A percentile compares a stretch with the other conserved stretches of the same genome.
These are phyloP conservation scores for Deakozyma indianensis DNA, from an alignment of 805 yeast species.

Conservation along the genomic window DNA sequence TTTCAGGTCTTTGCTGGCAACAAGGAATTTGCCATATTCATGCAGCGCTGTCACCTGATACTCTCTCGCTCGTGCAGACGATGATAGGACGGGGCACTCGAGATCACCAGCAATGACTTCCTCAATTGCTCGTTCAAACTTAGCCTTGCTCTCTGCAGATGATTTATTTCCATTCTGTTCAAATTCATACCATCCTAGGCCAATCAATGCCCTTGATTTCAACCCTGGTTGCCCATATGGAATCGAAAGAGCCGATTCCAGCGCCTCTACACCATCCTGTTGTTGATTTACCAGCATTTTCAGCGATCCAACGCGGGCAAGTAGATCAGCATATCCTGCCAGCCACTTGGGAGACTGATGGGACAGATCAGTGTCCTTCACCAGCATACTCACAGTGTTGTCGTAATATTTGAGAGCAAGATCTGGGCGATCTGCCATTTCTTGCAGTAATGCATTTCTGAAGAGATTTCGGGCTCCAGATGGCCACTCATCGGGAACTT, in stretches of 20 bases:
- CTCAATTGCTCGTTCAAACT: background rate
- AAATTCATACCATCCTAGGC: constrained; percentile 8
- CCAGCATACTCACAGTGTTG: constrained; percentile 13
- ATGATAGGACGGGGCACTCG: background rate
- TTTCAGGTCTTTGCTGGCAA: constrained; percentile 3
- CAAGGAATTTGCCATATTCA: constrained; percentile 6
- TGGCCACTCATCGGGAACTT: constrained; percentile 12
- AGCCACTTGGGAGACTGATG: constrained; percentile 18
- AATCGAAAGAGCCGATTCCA: constrained; percentile 14
- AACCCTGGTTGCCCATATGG: constrained; percentile 13
- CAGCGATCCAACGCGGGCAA: constrained; percentile 18
- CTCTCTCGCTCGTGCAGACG: background rate
- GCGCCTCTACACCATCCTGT: constrained; percentile 13
- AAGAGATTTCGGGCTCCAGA: constrained; percentile 6
- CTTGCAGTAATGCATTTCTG: constrained; percentile 9
- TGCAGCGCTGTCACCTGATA: background rate
- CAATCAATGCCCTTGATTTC: constrained; percentile 9
- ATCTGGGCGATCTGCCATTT: constrained; percentile 6
- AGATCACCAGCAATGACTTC: background rate
- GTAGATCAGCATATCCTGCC: constrained; percentile 20
- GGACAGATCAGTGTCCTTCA: constrained; percentile 10
- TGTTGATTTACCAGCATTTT: constrained; percentile 5
- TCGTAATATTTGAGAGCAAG: constrained; percentile 10
- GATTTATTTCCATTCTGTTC: background rate
- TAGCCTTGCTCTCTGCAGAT: background rate